Evolutionary conservation across 2,329 filamentous ascomycete species (phyloP), one percentile per base, ranked within the genome.

Genomic region (Ceratocystis alfenasii): DNA sequence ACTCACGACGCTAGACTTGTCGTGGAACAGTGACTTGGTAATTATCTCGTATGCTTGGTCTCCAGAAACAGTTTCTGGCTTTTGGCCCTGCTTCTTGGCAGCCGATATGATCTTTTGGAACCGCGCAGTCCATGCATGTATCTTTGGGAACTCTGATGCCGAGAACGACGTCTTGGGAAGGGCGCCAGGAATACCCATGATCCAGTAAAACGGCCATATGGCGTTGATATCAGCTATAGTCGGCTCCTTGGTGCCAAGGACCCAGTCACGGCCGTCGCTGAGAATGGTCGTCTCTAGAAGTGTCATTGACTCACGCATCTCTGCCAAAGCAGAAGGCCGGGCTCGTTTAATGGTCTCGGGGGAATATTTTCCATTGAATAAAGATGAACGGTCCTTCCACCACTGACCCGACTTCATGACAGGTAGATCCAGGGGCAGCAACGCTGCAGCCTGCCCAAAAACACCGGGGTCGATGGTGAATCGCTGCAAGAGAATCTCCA

Each of bases 161-260:
- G 80, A 81, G 68, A 89, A 79, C 5, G 78, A 70, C 22, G 80
- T 76, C 62, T 75, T 67, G 3, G 83, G 80, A 60, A 88, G 76
- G 15, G 81, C 80, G 3, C 80, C 80, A 12, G 80, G 79, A 60
- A 88, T 75, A 10, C 74, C 75, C 2, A 74, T 72, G 1, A 89
- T 74, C 87, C 87, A 90, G 73, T 86, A 80, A 69, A 90, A 80
- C 0, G 81, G 79, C 85, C 84, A 89, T 12, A 87, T 75, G 55
- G 81, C 83, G 75, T 90, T 84, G 68, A 90, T 83, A 72, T 91
- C 88, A 3, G 82, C 85, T 68, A 89, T 73, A 1, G 77, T 79
- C 1, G 84, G 83, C 20, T 73, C 73, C 2, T 78, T 71, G 1
- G 78, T 81, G 10, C 76, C 78, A 12, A 86, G 74, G 7, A 90